Evolutionary conservation across 192 early-diverging fungal species (phyloP), one percentile per base, ranked within the genome.

Genomic region (Umbelopsis sp.): DNA sequence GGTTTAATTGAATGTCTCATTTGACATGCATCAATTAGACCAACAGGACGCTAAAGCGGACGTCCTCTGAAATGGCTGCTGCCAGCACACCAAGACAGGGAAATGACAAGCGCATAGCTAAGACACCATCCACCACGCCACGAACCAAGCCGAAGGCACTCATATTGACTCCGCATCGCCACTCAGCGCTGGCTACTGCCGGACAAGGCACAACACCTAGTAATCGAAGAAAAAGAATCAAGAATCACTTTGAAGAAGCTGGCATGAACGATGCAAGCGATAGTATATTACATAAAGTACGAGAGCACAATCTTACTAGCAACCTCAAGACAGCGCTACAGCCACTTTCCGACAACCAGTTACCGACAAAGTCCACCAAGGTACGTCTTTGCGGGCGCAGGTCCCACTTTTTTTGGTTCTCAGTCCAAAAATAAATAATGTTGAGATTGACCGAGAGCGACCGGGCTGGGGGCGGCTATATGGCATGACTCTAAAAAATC

Each of bases 51-150:
- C 13, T 16, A 30, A 61, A 61, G 30, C 27, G 55, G 13, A 2
- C 55, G 13, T 61, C 55, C 4, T 61, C 55, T n/a, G 55, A 61
- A 35, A 33, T 61, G 30, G 27, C 33, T 61, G 55, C 37, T 41
- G 37, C 37, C 1, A 41, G 25, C 30, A 61, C 55, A 15, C 55
- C 55, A 18, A 61, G 33, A 30, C 21, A 30, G 13, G 30, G 25
- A 6, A 25, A 16, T 4, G 55, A 61, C 1, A 61, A 61, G 18
- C 55, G 55, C 13, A 61, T 61, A 35, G 25, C 27, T 15, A 61
- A 61, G 16, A 61, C 55, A n/a, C 55, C 55, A 2, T 61, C 55
- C 30, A 61, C 55, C 13, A 61, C 55, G 25, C 55, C 55, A 35
- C 55, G 55, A 16, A 27, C 25, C 2, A 30, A 33, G 13, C 55